Evolutionary conservation across 2,329 filamentous ascomycete genomes (phyloP).

Genomic region (Paraphoma sp.): DNA sequence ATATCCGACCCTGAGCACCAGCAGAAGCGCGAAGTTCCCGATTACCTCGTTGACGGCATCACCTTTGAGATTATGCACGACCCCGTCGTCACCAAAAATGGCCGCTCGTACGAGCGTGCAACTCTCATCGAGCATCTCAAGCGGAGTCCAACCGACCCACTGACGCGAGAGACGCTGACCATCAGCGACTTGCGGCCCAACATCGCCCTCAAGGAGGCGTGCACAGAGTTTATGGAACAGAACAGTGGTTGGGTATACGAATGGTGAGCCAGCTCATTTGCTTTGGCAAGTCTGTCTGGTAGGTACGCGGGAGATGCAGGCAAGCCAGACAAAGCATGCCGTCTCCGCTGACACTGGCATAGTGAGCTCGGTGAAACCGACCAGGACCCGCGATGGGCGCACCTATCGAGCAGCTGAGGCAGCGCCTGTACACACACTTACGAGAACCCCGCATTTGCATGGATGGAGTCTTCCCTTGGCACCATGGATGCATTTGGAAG

Average conservation of each 20-base stretch:
- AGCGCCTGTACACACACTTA: not conserved
- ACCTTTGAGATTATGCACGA: constrained; percentile 77
- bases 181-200: constrained; percentile 80
- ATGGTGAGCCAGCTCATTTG: constrained; percentile 64
- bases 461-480: not conserved
- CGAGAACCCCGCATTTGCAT: not conserved
- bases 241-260: constrained; percentile 90
- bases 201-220: constrained; percentile 79
- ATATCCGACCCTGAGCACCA: constrained; percentile 55
- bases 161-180: constrained; percentile 78
- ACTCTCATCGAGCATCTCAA: constrained; percentile 87
- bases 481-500: not conserved
- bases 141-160: constrained; percentile 75
- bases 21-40: constrained; percentile 65
- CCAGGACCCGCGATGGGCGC: constrained; percentile 35
- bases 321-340: not conserved
- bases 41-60: constrained; percentile 80
- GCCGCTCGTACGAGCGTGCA: constrained; percentile 87
- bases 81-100: constrained; percentile 76
- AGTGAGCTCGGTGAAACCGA: constrained; percentile 38
- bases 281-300: constrained; percentile 12
- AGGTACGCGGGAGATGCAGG: constrained; percentile 10
- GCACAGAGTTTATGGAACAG: constrained; percentile 80
- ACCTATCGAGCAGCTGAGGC: constrained; percentile 23
- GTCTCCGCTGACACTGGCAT: constrained; percentile 20